Percentiles rank a stretch among this genome's conserved stretches.
These are phyloP conservation scores for Gossypium ekmanianum DNA, from an alignment of 345 rosid species.

Conservation along the genomic window DNA sequence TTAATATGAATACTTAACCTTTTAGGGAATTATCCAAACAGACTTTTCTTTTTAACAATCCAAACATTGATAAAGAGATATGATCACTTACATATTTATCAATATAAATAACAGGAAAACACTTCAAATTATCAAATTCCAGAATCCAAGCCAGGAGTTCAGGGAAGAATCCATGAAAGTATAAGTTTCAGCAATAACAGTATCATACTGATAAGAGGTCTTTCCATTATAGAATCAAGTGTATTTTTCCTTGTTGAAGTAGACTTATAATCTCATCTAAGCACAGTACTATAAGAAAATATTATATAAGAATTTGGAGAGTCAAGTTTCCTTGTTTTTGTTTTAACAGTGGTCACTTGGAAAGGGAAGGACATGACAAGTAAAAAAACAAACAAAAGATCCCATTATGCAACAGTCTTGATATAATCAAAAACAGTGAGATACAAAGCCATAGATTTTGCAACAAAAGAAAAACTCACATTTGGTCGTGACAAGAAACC, in stretches of 20 bases:
- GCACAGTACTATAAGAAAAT: background rate
- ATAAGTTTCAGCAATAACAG: conserved; percentile 7
- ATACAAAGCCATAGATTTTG: background rate
- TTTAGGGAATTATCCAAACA: background rate
- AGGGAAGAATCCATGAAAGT: background rate
- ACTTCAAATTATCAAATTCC: background rate
- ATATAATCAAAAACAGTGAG: background rate
- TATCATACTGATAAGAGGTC: background rate
- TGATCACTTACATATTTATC: background rate
- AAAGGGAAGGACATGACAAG: background rate
- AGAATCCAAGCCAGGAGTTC: background rate
- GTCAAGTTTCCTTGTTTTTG: background rate
- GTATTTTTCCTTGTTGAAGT: background rate
- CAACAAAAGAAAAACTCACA: conserved; percentile 51
- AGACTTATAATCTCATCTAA: background rate
- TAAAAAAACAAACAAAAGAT: background rate
- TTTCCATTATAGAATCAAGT: background rate
- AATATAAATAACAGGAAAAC: background rate
- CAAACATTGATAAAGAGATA: conserved; percentile 3
- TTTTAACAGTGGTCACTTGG: background rate
- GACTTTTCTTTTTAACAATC: background rate
- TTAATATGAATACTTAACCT: background rate
- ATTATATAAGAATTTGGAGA: background rate
- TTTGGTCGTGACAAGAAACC: conserved; percentile 83
- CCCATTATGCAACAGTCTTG: background rate